A percentile compares a stretch with the other conserved stretches of the same genome.
phyloP scores from a whole-genome alignment of 179 eudicot species.

The Spinacia oleracea region DNA sequence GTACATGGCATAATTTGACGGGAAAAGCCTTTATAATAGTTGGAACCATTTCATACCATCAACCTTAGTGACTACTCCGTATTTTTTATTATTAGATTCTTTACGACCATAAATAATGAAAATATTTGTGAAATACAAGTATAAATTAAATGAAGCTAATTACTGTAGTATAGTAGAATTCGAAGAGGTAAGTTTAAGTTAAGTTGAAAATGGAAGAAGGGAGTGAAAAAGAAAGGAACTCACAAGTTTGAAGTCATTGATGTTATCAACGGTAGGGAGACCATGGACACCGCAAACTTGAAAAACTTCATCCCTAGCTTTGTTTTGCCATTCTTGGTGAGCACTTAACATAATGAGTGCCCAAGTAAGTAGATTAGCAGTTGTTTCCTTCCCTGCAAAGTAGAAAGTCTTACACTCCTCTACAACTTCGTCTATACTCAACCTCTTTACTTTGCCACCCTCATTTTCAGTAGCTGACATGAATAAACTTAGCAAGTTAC shows the following conservation, averaged over 20 bases:
- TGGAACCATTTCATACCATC: too few species aligned
- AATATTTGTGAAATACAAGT: too few species aligned
- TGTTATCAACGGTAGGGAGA: slow-evolving; percentile 25
- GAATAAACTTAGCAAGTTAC: slow-evolving; percentile 30
- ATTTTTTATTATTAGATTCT: too few species aligned
- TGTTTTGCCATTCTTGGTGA: slow-evolving; percentile 39
- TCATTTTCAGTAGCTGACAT: slow-evolving; percentile 17
- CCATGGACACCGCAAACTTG: slow-evolving; percentile 28
- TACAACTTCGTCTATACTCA: slow-evolving; percentile 34
- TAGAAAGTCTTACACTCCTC: slow-evolving; percentile 47
- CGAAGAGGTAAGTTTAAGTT: too few species aligned
- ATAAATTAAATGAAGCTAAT: too few species aligned
- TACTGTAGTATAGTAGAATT: too few species aligned
- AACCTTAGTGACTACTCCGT: too few species aligned
- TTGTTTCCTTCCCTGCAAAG: slow-evolving; percentile 46
- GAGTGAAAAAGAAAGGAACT: slow-evolving; percentile 1
- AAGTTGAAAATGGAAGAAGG: too few species aligned
- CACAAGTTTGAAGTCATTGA: slow-evolving; percentile 35
- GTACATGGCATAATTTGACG: too few species aligned
- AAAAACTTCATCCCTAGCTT: slow-evolving; percentile 40
- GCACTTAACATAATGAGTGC: slow-evolving; percentile 32
- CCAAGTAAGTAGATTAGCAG: slow-evolving; percentile 42
- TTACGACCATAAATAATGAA: too few species aligned
- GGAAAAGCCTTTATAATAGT: too few species aligned
- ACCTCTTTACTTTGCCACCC: slow-evolving; percentile 23